phyloP scores from a whole-genome alignment of 2,329 filamentous ascomycete species.

The Penicillium hordei region DNA sequence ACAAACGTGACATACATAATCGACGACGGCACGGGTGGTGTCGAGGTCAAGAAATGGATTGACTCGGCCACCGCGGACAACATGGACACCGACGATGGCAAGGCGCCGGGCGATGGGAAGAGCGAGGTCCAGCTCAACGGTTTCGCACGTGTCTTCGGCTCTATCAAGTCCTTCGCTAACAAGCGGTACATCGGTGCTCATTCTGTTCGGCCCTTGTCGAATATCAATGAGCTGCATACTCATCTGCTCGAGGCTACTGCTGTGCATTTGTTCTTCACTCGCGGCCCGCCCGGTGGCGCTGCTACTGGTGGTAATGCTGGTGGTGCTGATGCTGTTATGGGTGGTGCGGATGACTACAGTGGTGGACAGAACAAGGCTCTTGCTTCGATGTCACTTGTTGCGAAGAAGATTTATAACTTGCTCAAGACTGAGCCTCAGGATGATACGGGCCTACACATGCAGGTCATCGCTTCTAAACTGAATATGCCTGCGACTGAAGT shows the following conservation, averaged over 20 bases:
- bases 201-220: conserved; percentile 73
- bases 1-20: conserved; percentile 91
- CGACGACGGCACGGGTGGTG: conserved; percentile 89
- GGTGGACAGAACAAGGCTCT: conserved; percentile 37
- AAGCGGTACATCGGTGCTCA: conserved; percentile 79
- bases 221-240: conserved; percentile 91
- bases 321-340: conserved; percentile 39
- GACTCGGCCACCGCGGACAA: conserved; percentile 46
- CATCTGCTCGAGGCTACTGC: conserved; percentile 88
- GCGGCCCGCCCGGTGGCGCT: conserved; percentile 57
- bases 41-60: conserved; percentile 66
- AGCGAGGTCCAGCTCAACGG: conserved; percentile 66
- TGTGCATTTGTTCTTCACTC: conserved; percentile 80
- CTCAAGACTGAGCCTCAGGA: conserved; percentile 67
- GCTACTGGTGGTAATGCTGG: conserved; percentile 49
- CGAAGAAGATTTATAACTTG: conserved; percentile 69
- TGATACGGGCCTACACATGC: conserved; percentile 81
- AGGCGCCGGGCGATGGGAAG: conserved; percentile 48
- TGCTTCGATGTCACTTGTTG: conserved; percentile 54
- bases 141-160: conserved; percentile 83
- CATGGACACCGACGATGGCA: conserved; percentile 46
- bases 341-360: conserved; percentile 35
- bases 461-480: conserved; percentile 68
- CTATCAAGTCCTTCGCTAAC: conserved; percentile 78
- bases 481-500: conserved; percentile 70